Base-by-base conservation (phyloP, 345 rosid species). In the Ceriops decandra region DNA sequence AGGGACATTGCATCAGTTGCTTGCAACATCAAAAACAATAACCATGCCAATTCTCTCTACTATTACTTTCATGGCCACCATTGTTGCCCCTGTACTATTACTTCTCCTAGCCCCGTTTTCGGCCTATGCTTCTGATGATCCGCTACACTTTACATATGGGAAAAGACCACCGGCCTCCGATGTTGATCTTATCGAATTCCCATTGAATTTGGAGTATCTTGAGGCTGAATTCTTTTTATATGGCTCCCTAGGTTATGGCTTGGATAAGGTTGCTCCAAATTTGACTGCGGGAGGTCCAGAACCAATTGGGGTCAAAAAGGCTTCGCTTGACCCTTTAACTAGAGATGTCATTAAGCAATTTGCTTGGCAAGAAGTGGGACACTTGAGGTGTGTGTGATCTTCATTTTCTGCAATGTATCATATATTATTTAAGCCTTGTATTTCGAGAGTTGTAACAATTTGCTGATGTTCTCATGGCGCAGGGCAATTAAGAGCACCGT, bases 291-390 rank as follows among this genome's bases (percentile, higher is more conserved):
- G 92, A 56, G 97, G 98, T 24, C 95, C 98, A 13, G 2, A 82
- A 24, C 99, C 99, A 6, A 11, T 71, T 53, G 96, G 98, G 61
- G 93, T 83, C 51, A 76, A 68, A 53, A 74, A 36, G 77, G 99
- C 96, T 61, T 76, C 70, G 15, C 89, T 90, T 56, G 90, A 87
- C 70, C 67, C 77, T 42, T 65, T 85, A 22, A 86, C 84, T 6
- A 79, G 75, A 52, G 92, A 87, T 76, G 28, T 91, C 47, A 74
- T 95, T 80, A 52, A 70, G 63, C 99, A 95, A 60, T 95, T 95
- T 75, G 96, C 86, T 36, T 80, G 81, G 82, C 97, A 91, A 85
- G 95, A 95, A 81, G 89, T 95, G 52, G 99, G 96, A 22, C 97
- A 95, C 74, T 63, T 91, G 78, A 88, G 89, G 96, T 87, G 31